Evolutionary conservation across 352 stramenopile genomes (phyloP).

Genomic region (Phytophthora podocarpi): DNA sequence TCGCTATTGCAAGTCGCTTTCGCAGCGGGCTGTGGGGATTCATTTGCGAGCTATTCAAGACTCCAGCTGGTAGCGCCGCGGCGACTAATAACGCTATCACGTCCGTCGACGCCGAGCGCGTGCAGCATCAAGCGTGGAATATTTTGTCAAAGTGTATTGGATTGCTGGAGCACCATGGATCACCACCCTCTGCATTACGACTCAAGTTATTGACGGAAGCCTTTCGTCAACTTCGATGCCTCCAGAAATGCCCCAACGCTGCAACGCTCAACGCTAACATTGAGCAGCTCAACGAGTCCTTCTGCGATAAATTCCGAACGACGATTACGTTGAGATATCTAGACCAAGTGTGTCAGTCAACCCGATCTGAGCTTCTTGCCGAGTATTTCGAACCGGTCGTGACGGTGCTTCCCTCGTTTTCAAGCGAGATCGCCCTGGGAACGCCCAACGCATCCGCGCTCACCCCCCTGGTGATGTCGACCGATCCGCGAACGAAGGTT

Average conservation of each 20-base stretch:
- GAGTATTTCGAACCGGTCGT: constrained; percentile 72
- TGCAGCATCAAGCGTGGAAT: constrained; percentile 64
- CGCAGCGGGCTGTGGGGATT: constrained; percentile 71
- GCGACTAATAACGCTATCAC: constrained; percentile 43
- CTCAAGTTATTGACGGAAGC: constrained; percentile 68
- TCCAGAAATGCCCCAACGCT: constrained; percentile 73
- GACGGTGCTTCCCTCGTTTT: constrained; percentile 43
- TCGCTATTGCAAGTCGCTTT: constrained; percentile 64
- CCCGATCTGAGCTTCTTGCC: constrained; percentile 47
- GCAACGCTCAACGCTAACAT: constrained; percentile 73
- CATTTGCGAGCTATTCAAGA: constrained; percentile 79
- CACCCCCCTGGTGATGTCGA: background rate
- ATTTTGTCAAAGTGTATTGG: constrained; percentile 58
- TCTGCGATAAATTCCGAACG: constrained; percentile 68
- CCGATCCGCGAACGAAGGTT: constrained; percentile 41
- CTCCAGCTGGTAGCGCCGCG: constrained; percentile 28
- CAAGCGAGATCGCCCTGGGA: constrained; percentile 24
- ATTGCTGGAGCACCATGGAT: constrained; percentile 56
- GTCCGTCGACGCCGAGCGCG: constrained; percentile 66
- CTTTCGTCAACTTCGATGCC: constrained; percentile 67
- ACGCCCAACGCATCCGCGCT: background rate
- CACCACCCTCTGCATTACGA: constrained; percentile 39
- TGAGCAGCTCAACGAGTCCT: constrained; percentile 56
- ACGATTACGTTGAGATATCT: constrained; percentile 69
- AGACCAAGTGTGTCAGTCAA: constrained; percentile 40